These are phyloP conservation scores for Mycena sp. DNA, from an alignment of 1,284 basidiomycete genomes.

Conservation along the genomic window DNA sequence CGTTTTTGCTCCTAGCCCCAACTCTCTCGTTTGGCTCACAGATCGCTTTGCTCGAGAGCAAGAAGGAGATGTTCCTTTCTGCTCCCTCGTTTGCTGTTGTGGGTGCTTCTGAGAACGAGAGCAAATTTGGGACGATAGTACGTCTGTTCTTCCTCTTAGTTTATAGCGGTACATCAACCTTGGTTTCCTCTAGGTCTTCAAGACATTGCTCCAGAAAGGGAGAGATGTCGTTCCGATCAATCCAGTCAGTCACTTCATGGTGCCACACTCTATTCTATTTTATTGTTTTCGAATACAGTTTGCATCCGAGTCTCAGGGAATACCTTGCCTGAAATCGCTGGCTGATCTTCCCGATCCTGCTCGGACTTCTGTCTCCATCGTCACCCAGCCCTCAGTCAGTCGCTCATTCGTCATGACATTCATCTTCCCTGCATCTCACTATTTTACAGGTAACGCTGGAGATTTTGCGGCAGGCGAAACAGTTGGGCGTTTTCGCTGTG, in stretches of 20 bases:
- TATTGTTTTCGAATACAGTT: slow-evolving; percentile 52
- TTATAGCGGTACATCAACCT: background rate
- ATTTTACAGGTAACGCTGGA: slow-evolving; percentile 67
- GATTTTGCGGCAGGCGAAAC: slow-evolving; percentile 71
- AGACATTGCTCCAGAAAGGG: slow-evolving; percentile 62
- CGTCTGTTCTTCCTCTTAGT: slow-evolving; percentile 10
- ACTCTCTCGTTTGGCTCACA: background rate
- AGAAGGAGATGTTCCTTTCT: slow-evolving; percentile 58
- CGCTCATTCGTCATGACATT: background rate
- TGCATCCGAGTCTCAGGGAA: slow-evolving; percentile 70
- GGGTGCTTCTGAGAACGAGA: slow-evolving; percentile 79
- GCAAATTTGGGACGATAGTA: slow-evolving; percentile 81
- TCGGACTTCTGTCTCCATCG: slow-evolving; percentile 80
- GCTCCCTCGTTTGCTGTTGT: slow-evolving; percentile 76
- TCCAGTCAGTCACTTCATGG: slow-evolving; percentile 45
- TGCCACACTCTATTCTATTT: background rate
- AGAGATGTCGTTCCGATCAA: slow-evolving; percentile 67
- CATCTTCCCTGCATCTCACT: background rate
- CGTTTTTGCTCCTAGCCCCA: background rate
- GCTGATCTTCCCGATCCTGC: slow-evolving; percentile 66
- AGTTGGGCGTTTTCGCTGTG: slow-evolving; percentile 68
- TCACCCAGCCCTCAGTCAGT: slow-evolving; percentile 75
- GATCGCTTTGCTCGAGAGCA: slow-evolving; percentile 9
- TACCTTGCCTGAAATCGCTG: slow-evolving; percentile 62
- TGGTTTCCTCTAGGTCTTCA: slow-evolving; percentile 51